Base-by-base conservation (phyloP, 192 early-diverging fungal species). In the Pilaira anomala region DNA sequence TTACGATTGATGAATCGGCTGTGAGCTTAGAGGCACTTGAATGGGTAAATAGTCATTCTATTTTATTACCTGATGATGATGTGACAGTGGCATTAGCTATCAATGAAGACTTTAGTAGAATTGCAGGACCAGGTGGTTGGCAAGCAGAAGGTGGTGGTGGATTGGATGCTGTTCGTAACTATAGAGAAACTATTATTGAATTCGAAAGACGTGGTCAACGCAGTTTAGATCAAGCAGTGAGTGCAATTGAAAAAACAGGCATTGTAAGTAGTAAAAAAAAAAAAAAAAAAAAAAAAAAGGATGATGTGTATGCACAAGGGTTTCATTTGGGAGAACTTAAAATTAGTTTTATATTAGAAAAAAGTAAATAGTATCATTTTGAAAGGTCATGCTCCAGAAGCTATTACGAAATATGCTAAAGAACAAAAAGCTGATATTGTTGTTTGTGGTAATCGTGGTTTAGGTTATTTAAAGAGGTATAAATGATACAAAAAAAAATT, bases 391-490 rank as follows among this genome's bases (percentile, higher is more conserved):
- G 21, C 56, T 21, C 21, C 22, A 58, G 56, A 42, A 42, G 56
- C 21, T 8, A 16, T 58, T 22, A 21, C 14, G 18, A 58, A 58
- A n/a, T 58, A 42, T 42, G 56, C 56, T 58, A 42, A 58, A 1
- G 56, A 58, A 41, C 2, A 2, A 1, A 19, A 58, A 24, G 19
- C 56, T 19, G 56, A 58, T 41, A 42, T 58, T 16, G 40, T 58
- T 7, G 14, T 42, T 42, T 58, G 56, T 22, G 56, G 56, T 26
- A 58, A 58, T 22, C 18, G 40, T 24, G 56, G 56, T 42, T 19
- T 24, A 22, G 56, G 56, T 1, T 58, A 58, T 16, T 25, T 58
- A 5, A 58, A 36, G 39, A 58, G 39, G 56, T 58, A 58, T n/a
- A n/a, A n/a, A n/a, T n/a, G n/a, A n/a, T n/a, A n/a, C n/a, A 52